phyloP scores from a whole-genome alignment of 2,329 filamentous ascomycete species.

The Venturia oleaginea region DNA sequence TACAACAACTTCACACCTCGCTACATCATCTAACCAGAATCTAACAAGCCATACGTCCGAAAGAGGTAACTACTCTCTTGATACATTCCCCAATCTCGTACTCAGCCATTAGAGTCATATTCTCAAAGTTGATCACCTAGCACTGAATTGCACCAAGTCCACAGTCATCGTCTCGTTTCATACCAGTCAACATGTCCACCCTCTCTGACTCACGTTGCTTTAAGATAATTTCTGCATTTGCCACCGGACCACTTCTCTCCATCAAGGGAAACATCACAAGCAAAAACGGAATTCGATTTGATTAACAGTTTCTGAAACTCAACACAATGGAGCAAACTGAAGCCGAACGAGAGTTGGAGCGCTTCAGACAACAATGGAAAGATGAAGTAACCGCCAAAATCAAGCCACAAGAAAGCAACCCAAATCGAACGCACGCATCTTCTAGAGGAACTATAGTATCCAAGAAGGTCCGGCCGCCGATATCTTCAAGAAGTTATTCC shows the following conservation, averaged over 20 bases:
- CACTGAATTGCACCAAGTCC: background rate
- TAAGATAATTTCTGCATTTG: background rate
- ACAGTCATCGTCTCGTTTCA: background rate
- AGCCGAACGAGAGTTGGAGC: conserved; percentile 63
- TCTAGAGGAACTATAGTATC: background rate
- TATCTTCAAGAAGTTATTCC: background rate
- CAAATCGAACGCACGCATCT: background rate
- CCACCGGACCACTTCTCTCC: background rate
- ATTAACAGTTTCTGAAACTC: background rate
- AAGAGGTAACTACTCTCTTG: background rate
- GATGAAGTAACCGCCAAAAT: conserved; percentile 59
- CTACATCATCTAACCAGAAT: background rate
- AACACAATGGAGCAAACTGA: conserved; percentile 1
- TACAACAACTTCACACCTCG: background rate
- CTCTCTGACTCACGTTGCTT: background rate
- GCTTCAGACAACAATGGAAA: conserved; percentile 77
- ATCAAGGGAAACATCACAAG: background rate
- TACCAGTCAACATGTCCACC: background rate
- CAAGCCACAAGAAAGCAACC: conserved; percentile 16
- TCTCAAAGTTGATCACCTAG: background rate
- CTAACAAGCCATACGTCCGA: background rate
- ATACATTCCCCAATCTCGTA: background rate
- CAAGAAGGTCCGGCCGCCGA: background rate
- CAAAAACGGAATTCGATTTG: background rate
- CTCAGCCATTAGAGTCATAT: background rate